Conservation (phyloP, 371 early-diverging fungal species). For the Umbelopsis sp. region DNA sequence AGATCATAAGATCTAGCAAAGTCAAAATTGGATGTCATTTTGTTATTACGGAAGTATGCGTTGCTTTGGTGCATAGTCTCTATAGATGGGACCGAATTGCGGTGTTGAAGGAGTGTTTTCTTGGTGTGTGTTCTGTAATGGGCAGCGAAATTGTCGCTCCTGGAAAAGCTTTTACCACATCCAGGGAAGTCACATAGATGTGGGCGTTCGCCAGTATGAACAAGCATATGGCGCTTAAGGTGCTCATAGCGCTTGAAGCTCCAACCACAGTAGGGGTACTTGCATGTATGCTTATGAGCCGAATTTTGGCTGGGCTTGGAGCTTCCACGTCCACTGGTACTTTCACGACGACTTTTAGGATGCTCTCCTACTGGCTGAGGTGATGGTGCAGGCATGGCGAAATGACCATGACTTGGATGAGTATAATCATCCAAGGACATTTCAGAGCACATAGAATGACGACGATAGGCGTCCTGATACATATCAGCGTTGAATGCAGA, state of each 20-base stretch:
- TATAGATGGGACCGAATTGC: neutral
- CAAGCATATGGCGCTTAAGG: constrained; percentile 77
- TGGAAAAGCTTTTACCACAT: constrained; percentile 74
- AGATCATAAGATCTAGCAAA: constrained; percentile 7
- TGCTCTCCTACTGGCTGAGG: constrained; percentile 10
- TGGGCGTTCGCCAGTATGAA: constrained; percentile 67
- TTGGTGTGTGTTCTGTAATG: constrained; percentile 61
- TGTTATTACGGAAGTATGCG: constrained; percentile 7
- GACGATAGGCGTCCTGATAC: constrained; percentile 21
- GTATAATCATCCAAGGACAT: constrained; percentile 28
- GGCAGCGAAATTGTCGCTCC: constrained; percentile 76
- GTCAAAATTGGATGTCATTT: constrained; percentile 11
- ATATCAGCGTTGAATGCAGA: constrained; percentile 8
- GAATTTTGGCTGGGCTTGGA: constrained; percentile 5
- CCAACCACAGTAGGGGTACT: constrained; percentile 58
- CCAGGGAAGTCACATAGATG: constrained; percentile 69
- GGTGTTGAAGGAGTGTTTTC: constrained; percentile 28
- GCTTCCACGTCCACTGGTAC: neutral
- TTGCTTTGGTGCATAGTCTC: constrained; percentile 15
- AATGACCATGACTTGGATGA: constrained; percentile 16
- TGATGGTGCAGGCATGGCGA: constrained; percentile 5
- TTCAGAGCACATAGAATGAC: constrained; percentile 28
- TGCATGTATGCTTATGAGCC: constrained; percentile 56
- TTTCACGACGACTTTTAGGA: neutral
- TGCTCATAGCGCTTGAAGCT: constrained; percentile 84